Base-by-base conservation (phyloP, 148 eudicot genomes). In the Linanthus parryae region DNA sequence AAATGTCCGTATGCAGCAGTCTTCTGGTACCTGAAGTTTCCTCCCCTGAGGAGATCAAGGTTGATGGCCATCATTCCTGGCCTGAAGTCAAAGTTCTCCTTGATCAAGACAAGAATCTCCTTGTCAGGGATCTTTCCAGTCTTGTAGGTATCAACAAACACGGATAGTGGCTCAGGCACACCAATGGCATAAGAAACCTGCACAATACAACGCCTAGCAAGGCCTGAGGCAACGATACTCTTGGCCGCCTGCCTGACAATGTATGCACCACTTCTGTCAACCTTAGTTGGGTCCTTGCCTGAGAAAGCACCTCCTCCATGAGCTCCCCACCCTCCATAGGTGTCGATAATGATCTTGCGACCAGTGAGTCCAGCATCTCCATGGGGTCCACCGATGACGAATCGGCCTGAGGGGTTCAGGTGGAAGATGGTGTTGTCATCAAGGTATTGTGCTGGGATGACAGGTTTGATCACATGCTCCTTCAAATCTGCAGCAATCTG, bases 271-370 rank as follows among this genome's bases (percentile, higher is more conserved):
- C 64, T 59, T 10, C 64, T 27, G 29, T 59, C 56, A 5, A 49
- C 56, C 26, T 59, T 59, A 2, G 56, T 59, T 11, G 64, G 56
- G 43, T 59, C 64, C 43, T 59, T 59, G 16, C 64, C 64, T 1
- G 64, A 59, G 45, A 59, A 59, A 21, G 64, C 64, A 14, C 64
- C 64, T 0, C 64, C 64, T 26, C 64, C 64, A 15, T 59, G 56
- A 7, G 64, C 56, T 8, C 64, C 64, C 56, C 56, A 48, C 1
- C 64, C 64, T 19, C 56, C 64, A 20, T 59, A 59, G 18, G 64
- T 49, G 44, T 59, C 64, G 4, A 51, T 45, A 30, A 59, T 59
- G 25, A 48, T 59, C 28, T 48, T 59, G 2, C 64, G 34, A 8
- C 64, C 64, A 0, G 48, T 48, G 8, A 59, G 46, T 25, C 64